Conservation (phyloP, 257 asterid genomes). For the Rhazya stricta region DNA sequence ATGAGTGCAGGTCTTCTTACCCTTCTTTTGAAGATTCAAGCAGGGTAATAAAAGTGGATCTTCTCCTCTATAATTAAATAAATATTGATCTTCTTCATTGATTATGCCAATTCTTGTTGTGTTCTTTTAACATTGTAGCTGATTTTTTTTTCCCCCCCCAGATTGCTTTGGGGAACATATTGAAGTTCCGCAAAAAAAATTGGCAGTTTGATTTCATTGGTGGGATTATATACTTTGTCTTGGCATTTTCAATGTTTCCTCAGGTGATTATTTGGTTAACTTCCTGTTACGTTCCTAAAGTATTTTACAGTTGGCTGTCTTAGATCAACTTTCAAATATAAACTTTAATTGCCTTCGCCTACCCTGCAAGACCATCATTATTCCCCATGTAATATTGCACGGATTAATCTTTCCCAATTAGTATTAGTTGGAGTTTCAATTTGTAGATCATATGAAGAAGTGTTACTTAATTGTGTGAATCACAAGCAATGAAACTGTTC, state of each 20-base stretch:
- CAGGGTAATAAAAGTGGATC: constrained; percentile 51
- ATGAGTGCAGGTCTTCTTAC: constrained; percentile 82
- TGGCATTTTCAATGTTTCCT: constrained; percentile 95
- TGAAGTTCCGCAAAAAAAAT: constrained; percentile 97
- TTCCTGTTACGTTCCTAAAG: constrained; percentile 8
- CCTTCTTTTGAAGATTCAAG: constrained; percentile 97
- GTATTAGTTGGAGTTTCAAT: neutral
- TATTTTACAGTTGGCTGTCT: neutral
- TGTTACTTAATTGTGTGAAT: neutral
- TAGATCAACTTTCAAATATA: neutral
- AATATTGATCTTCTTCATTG: neutral
- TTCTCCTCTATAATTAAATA: too few relatives aligned
- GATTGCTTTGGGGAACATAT: constrained; percentile 96
- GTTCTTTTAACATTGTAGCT: neutral
- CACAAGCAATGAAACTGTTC: neutral
- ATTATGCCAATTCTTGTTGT: neutral
- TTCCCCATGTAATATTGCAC: neutral
- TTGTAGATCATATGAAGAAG: too few relatives aligned
- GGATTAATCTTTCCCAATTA: too few relatives aligned
- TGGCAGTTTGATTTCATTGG: constrained; percentile 99
- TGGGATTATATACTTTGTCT: constrained; percentile 78
- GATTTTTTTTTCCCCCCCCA: constrained; percentile 29
- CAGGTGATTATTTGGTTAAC: constrained; percentile 49
- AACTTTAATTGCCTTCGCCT: neutral
- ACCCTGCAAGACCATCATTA: neutral